Base-by-base conservation (phyloP, 176 grass and related monocot species). In the Pontederia crassipes region DNA sequence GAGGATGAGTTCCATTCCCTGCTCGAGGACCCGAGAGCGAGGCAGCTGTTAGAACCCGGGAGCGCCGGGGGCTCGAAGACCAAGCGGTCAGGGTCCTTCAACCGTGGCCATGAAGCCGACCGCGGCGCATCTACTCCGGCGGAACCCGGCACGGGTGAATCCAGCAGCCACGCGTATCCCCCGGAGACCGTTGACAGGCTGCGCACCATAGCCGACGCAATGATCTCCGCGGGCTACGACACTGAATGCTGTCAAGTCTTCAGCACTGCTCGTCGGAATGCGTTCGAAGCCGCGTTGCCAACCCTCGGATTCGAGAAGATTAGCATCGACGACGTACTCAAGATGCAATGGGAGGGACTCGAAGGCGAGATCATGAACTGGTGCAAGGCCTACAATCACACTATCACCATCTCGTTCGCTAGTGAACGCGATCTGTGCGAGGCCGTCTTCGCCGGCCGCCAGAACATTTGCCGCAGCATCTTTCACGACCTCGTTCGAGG, bases 1-100 rank as follows among this genome's bases (percentile, higher is more conserved):
- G 93, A 98, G 65, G 88, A 92, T 58, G 88, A 92, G 73, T 76
- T 98, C 77, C 68, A 89, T 53, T 62, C 60, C 0, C 29, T 98
- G 48, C 62, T 82, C 2, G 84, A 89, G 12, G 77, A 92, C 50
- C 70, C 80, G 2, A 55, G 69, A 32, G 61, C 71, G 26, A 84
- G 75, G 62, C 10, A 17, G 3, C 24, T 40, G 16, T 63, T 57
- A 48, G 75, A 83, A 10, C 48, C 61, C 8, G 77, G 61, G 35
- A 74, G 74, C 74, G n/a, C 2, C 59, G 63, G 54, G 11, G 57
- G 26, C 4, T 52, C 26, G 11, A 53, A n/a, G 49, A 11, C 20
- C 12, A 66, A 66, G 49, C 20, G 12, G 27, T 26, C 63, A 9
- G 53, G 61, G 24, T 87, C 86, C 51, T 87, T 85, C 60, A 65